phyloP scores from a whole-genome alignment of 305 asterid genomes.

The Caryopteris hybrid region DNA sequence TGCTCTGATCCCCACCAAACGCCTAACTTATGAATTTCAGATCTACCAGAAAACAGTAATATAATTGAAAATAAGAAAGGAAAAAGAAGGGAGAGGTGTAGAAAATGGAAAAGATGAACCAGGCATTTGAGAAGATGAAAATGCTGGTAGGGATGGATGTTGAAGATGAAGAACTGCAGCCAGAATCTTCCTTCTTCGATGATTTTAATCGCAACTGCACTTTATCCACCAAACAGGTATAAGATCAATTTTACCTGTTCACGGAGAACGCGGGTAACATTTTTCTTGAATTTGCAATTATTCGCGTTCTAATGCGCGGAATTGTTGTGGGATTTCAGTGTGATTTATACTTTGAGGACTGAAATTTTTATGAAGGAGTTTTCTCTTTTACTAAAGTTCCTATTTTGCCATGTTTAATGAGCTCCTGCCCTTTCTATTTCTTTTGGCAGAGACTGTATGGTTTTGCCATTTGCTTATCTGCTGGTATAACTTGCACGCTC shows the following conservation, averaged over 20 bases:
- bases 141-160: slow-evolving; percentile 96
- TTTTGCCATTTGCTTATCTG: slow-evolving; percentile 78
- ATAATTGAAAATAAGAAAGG: neutral
- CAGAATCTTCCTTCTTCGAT: slow-evolving; percentile 62
- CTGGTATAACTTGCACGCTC: slow-evolving; percentile 92
- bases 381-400: neutral
- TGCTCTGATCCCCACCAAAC: slow-evolving; percentile 11
- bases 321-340: slow-evolving; percentile 6
- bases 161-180: slow-evolving; percentile 66
- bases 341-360: no score
- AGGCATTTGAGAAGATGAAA: slow-evolving; percentile 89
- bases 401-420: neutral
- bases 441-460: slow-evolving; percentile 77
- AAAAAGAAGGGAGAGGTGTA: no score
- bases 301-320: neutral
- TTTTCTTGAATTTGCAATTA: slow-evolving; percentile 1
- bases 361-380: no score
- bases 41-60: slow-evolving; percentile 20
- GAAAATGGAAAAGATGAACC: slow-evolving; percentile 79
- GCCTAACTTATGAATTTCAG: slow-evolving; percentile 12
- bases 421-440: slow-evolving; percentile 9
- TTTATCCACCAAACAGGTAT: slow-evolving; percentile 83
- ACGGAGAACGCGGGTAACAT: neutral
- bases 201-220: slow-evolving; percentile 89
- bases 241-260: neutral